Conservation (phyloP, 2,329 filamentous ascomycete genomes). For the Lachnellula hyalina region DNA sequence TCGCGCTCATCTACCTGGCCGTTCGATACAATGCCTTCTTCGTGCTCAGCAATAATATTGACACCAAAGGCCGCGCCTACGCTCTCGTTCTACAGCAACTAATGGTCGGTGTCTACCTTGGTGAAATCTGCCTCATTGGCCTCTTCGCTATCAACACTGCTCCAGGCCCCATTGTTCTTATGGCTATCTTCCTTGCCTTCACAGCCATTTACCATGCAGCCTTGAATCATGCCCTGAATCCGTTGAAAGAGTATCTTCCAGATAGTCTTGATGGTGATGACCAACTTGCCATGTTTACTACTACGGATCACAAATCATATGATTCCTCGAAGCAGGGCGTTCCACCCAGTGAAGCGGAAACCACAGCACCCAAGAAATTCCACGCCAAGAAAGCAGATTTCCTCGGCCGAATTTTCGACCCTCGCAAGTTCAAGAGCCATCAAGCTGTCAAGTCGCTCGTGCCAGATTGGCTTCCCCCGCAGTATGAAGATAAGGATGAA, state of each 20-base stretch:
- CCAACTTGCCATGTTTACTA: conserved; percentile 31
- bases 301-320: conserved; percentile 15
- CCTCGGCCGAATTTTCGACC: conserved; percentile 64
- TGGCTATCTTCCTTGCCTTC: conserved; percentile 69
- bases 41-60: conserved; percentile 73
- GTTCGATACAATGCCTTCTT: conserved; percentile 88
- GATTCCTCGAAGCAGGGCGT: conserved; percentile 9
- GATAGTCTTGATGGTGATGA: conserved; percentile 56
- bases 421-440: conserved; percentile 70
- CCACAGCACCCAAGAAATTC: conserved; percentile 17
- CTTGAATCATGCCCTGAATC: conserved; percentile 65
- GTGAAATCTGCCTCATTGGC: conserved; percentile 76
- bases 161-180: conserved; percentile 65
- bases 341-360: conserved; percentile 26
- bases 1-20: conserved; percentile 76
- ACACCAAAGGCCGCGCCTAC: conserved; percentile 83
- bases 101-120: conserved; percentile 76
- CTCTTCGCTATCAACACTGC: conserved; percentile 69
- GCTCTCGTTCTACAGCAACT: conserved; percentile 81
- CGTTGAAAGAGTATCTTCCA: conserved; percentile 71
- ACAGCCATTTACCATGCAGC: conserved; percentile 69
- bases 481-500: conserved; percentile 57
- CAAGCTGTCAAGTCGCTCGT: conserved; percentile 62
- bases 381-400: conserved; percentile 45
- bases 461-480: conserved; percentile 46